These are phyloP conservation scores for Skeletonema marinoi DNA, from an alignment of 108 stramenopile genomes.

Conservation along the genomic window DNA sequence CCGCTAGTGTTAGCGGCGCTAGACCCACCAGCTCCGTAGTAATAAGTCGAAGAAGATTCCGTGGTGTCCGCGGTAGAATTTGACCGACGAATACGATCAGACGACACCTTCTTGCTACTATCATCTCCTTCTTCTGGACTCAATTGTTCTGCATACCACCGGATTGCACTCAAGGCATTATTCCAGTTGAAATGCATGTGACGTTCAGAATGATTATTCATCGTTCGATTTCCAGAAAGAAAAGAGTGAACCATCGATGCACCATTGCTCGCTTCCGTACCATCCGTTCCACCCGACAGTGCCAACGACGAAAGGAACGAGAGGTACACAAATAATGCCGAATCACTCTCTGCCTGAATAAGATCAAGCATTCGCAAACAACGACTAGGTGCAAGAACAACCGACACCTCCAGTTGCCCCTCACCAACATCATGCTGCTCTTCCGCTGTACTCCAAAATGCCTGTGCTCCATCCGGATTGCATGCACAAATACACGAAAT, in stretches of 20 bases:
- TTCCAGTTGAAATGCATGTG: conserved; percentile 49
- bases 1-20: not conserved
- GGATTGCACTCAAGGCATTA: conserved; percentile 43
- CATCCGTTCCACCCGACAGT: conserved; percentile 36
- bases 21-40: conserved; percentile 58
- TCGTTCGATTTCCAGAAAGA: conserved; percentile 37
- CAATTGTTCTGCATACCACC: conserved; percentile 74
- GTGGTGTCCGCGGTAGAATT: conserved; percentile 21
- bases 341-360: conserved; percentile 54
- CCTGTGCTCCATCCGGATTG: conserved; percentile 54
- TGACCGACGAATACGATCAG: conserved; percentile 27
- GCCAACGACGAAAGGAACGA: conserved; percentile 76
- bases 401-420: not conserved
- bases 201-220: conserved; percentile 37
- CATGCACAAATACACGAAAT: conserved; percentile 62
- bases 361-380: conserved; percentile 54
- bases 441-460: conserved; percentile 64
- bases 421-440: conserved; percentile 12
- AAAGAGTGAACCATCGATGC: conserved; percentile 57
- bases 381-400: conserved; percentile 51
- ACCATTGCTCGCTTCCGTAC: conserved; percentile 33
- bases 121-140: conserved; percentile 42
- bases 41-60: conserved; percentile 63
- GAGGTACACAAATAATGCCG: conserved; percentile 58
- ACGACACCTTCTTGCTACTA: conserved; percentile 16